Base-by-base conservation (phyloP, 768 basidiomycete genomes). In the Lactarius deliciosus region DNA sequence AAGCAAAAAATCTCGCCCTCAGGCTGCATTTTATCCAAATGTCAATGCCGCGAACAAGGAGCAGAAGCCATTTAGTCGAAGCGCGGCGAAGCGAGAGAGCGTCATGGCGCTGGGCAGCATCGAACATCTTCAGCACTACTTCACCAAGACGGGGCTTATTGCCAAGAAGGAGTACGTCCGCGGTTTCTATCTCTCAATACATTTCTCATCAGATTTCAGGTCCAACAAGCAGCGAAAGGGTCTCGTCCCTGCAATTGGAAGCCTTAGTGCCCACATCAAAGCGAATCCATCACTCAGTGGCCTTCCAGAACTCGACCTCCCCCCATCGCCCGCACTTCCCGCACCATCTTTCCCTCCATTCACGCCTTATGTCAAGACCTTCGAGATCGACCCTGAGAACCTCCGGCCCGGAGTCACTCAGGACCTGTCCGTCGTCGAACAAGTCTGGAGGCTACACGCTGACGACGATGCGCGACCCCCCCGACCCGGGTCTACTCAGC, bases 51-150 rank as follows among this genome's bases (percentile, higher is more conserved):
- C 81, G 15, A 89, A 88, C 75, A 93, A 91, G 74, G 85, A 84
- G 0, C 81, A 85, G 76, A 94, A 94, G 70, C 91, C 92, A 2
- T 96, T 95, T 82, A 91, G 90, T 71, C 81, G 90, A 69, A 93
- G 91, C 67, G 96, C 96, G 0, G 92, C 93, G 5, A 96, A 95
- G 78, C 86, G 96, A 53, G 92, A 94, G 76, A 94, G 91, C 72
- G 95, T 98, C 22, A 90, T 96, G 87, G 87, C 93, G 0, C 78
- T 98, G 20, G 95, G 95, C n/a, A 94, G 92, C 74, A 98, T 98
- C 71, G 91, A 96, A 74, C 92, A 97, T 75, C 83, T 98, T 50
- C 96, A 98, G 77, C 89, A 95, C 73, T 96, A 95, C 75, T 98
- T 96, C 73, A 92, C 91, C 9, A 94, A 94, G 82, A 86, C 91